These are phyloP conservation scores for Aureobasidium sp. DNA, from an alignment of 2,329 filamentous ascomycete species.

Conservation along the genomic window DNA sequence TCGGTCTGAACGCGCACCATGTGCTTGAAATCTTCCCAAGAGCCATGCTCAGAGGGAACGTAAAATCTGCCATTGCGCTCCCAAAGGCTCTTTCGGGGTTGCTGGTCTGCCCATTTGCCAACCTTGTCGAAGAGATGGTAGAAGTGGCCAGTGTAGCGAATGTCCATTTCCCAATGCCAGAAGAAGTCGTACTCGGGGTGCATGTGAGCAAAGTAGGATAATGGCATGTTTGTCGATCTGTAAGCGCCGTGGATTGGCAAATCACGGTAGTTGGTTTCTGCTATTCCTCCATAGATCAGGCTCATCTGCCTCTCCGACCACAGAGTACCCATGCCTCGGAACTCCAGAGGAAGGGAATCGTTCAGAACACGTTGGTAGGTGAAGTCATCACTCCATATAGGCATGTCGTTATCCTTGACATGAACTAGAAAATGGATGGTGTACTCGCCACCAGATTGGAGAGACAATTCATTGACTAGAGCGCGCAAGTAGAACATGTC, in stretches of 20 bases:
- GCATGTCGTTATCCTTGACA: conserved; percentile 69
- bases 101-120: conserved; percentile 57
- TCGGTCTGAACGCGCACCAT: conserved; percentile 57
- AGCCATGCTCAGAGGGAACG: conserved; percentile 61
- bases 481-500: conserved; percentile 77
- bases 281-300: conserved; percentile 45
- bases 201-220: conserved; percentile 84
- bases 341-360: conserved; percentile 41
- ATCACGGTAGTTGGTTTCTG: conserved; percentile 46
- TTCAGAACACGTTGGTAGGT: conserved; percentile 61
- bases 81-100: conserved; percentile 68
- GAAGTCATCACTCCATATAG: conserved; percentile 73
- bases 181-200: conserved; percentile 87
- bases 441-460: conserved; percentile 76
- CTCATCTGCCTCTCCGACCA: conserved; percentile 50
- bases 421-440: conserved; percentile 77
- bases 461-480: conserved; percentile 67
- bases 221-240: conserved; percentile 81
- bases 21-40: conserved; percentile 64
- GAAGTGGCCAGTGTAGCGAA: conserved; percentile 83
- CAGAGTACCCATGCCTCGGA: conserved; percentile 45
- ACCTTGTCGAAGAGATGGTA: conserved; percentile 69
- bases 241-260: conserved; percentile 62
- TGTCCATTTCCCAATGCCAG: conserved; percentile 96
- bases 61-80: conserved; percentile 72